Evolutionary conservation across 176 grass and related monocot genomes (phyloP), one percentile per base, ranked within the genome.

Genomic region (Carex kokanica): DNA sequence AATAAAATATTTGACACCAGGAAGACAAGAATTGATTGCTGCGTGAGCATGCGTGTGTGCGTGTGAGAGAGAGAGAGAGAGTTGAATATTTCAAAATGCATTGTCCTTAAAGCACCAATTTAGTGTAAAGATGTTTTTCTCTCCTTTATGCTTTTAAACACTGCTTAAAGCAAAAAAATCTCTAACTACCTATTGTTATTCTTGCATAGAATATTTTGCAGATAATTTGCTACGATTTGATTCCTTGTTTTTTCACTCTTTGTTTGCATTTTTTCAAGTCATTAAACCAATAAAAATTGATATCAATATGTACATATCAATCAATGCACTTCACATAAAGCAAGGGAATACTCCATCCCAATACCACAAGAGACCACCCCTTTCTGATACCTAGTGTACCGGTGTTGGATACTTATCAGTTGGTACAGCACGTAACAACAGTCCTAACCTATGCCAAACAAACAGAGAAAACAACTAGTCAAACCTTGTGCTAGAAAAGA

Each of bases 401-500:
- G 17, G 6, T 29, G 72, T 8, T 54, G 47, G 72, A 75, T 53
- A 24, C 47, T 75, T 54, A 5, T 8, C 47, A 68, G 15, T 34
- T 68, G 65, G 32, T 38, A 68, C 32, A 18, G 65, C 65, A 68
- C 6, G 12, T 68, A 68, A 54, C n/a, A 25, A 74, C 43, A 74
- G 21, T 25, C 70, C 38, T 24, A 51, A n/a, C 45, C 23, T 5
- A 23, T 75, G 49, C 13, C 72, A 75, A 53, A 75, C 17, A 54
- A 75, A 53, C 40, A 52, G 12, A 74, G 10, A 75, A 54, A 8
- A 24, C 2, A 68, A 68, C 61, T 84, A 84, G 45, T 64, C 68
- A 89, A 84, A 97, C 91, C 87, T 97, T 87, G 92, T 84, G 74
- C 65, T 87, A 51, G 87, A 65, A 81, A 86, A 79, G 17, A 98